A percentile compares a stretch with the other conserved stretches of the same genome.
Evolutionary conservation across 1,139 yeast genomes (phyloP).

Genomic region (Kodamaea fungicola): DNA sequence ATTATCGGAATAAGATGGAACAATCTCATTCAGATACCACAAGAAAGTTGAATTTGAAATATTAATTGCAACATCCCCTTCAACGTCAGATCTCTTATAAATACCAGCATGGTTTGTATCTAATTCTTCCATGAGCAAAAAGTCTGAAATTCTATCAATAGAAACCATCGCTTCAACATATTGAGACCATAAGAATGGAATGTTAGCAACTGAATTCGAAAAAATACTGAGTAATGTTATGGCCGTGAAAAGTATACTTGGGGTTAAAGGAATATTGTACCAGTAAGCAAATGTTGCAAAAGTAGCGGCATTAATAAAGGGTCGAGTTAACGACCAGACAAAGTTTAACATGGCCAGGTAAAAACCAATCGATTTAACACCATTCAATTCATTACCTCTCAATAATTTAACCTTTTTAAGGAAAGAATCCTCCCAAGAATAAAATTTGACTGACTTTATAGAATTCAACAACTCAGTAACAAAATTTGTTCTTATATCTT

Average conservation of each 20-base stretch:
- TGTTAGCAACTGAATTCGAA: slow-evolving; percentile 31
- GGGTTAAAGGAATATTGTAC: slow-evolving; percentile 27
- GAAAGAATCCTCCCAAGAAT: slow-evolving; percentile 43
- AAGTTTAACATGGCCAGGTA: slow-evolving; percentile 29
- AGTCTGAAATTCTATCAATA: slow-evolving; percentile 29
- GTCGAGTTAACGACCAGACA: slow-evolving; percentile 38
- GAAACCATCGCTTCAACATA: slow-evolving; percentile 33
- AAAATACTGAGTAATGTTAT: slow-evolving; percentile 34
- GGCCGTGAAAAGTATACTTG: slow-evolving; percentile 39
- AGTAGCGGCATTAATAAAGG: slow-evolving; percentile 30
- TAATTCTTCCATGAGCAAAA: slow-evolving; percentile 33
- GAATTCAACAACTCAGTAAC: slow-evolving; percentile 39
- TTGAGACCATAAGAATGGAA: slow-evolving; percentile 30
- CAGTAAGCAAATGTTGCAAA: slow-evolving; percentile 26
- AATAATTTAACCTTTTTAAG: slow-evolving; percentile 28
- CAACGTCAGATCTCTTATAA: slow-evolving; percentile 12
- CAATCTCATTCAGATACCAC: slow-evolving; percentile 7
- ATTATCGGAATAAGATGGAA: not conserved
- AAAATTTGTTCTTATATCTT: slow-evolving; percentile 36
- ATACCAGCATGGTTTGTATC: slow-evolving; percentile 16
- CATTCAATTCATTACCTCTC: slow-evolving; percentile 33
- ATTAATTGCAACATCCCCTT: slow-evolving; percentile 10
- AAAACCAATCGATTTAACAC: slow-evolving; percentile 30
- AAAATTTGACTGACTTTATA: slow-evolving; percentile 38
- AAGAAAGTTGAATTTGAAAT: slow-evolving; percentile 13